Evolutionary conservation across 2,329 filamentous ascomycete species (phyloP).

Genomic region (Ophiocordyceps robertsii): DNA sequence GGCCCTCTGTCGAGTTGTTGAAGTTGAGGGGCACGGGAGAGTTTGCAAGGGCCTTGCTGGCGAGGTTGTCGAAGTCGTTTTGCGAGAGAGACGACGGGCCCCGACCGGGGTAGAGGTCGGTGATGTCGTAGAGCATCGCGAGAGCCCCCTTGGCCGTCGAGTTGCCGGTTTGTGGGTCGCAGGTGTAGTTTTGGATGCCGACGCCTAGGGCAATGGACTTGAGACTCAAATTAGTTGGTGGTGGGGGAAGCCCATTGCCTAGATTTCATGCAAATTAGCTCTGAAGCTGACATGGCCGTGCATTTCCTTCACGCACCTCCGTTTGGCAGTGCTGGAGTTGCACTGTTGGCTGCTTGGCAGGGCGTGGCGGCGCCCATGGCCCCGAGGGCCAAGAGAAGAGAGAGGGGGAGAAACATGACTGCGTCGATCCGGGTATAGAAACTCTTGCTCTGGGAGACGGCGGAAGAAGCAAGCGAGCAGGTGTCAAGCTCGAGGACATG

Average conservation of each 20-base stretch:
- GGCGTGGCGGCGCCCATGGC: no score
- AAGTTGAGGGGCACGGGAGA: slow-evolving; percentile 35
- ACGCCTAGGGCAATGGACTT: slow-evolving; percentile 47
- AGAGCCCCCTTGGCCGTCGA: slow-evolving; percentile 37
- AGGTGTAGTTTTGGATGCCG: slow-evolving; percentile 59
- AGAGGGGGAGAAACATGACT: no score
- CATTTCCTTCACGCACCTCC: no score
- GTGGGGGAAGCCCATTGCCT: slow-evolving; percentile 20
- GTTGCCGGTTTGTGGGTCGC: slow-evolving; percentile 21
- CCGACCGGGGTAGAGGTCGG: slow-evolving; percentile 32
- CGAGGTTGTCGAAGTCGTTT: slow-evolving; percentile 25
- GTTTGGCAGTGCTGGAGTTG: no score
- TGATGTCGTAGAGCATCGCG: slow-evolving; percentile 46
- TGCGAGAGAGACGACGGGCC: slow-evolving; percentile 20
- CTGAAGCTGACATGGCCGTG: no score
- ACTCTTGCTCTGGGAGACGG: no score
- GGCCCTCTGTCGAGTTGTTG: slow-evolving; percentile 10
- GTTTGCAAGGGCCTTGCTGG: slow-evolving; percentile 24
- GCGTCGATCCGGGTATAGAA: no score
- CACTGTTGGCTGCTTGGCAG: no score
- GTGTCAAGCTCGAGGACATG: no score
- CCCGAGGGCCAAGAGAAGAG: no score
- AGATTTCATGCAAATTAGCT: no score
- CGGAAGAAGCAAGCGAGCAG: no score
- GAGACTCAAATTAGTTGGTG: slow-evolving; percentile 24